Evolutionary conservation across 495 filamentous ascomycete genomes (phyloP), one percentile per base, ranked within the genome.

Genomic region (Aspergillus haitiensis): DNA sequence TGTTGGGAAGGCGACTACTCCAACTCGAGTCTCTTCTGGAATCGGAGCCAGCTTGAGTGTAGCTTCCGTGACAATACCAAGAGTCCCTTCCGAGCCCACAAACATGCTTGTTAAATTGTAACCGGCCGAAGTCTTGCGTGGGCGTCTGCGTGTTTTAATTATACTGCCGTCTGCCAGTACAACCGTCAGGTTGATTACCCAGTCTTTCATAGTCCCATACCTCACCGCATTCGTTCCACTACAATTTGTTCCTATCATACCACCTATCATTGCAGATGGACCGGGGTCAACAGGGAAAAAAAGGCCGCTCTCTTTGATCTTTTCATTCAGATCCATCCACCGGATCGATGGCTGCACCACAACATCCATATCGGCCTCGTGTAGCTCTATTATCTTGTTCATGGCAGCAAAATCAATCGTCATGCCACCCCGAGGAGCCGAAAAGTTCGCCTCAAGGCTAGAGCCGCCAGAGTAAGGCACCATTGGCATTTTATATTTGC

Each of bases 161-260:
- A 97, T 76, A 6, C 88, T 90, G 44, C 94, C 93, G 71, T 98
- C 92, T 5, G 93, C 93, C 42, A 97, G 78, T 0, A 98, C 94
- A 10, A 96, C 91, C 0, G 93, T 98, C 27, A 98, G 76, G 48
- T 84, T 88, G 31, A 97, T 76, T 0, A 97, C 93, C 92, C 93
- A 97, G 67, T 98, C 93, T 62, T 90, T 86, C 93, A 97, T 98
- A 0, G 93, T 96, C 1, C 93, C 93, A 69, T 97, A 98, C 27
- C 91, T 82, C 66, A 95, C 92, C 13, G 93, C 88, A 71, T 98
- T 97, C 34, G 93, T 98, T 36, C 93, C 93, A 60, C 84, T 89
- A 79, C 93, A 97, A 34, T 92, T 92, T 0, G 93, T 97, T 0
- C 90, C 93, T 11, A 97, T 86, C 93, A 98, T 98, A 42, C 93